Evolutionary conservation across 1,139 yeast species (phyloP).

Genomic region (Taphrina confusa): DNA sequence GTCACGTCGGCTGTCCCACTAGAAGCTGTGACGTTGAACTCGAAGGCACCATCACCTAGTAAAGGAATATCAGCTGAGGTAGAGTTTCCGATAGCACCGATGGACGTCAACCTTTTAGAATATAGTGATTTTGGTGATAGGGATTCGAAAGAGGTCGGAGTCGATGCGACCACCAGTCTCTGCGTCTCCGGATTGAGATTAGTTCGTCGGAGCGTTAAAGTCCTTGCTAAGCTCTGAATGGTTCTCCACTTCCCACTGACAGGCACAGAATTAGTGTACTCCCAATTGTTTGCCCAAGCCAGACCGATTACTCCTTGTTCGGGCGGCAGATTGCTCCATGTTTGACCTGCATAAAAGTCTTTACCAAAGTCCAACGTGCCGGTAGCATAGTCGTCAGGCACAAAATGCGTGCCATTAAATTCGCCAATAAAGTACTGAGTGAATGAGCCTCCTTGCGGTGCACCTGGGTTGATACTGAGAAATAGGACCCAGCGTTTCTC

Average conservation of each 20-base stretch:
- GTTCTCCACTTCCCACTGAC: constrained; percentile 22
- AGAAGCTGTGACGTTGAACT: constrained; percentile 9
- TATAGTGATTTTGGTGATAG: constrained; percentile 7
- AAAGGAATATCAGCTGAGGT: constrained; percentile 4
- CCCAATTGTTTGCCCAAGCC: constrained; percentile 36
- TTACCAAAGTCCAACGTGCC: constrained; percentile 27
- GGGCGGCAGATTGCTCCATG: constrained; percentile 30
- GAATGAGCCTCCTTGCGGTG: constrained; percentile 49
- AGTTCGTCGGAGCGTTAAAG: constrained; percentile 21
- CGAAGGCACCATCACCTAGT: constrained; percentile 21
- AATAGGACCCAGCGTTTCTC: constrained; percentile 47
- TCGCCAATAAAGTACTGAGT: constrained; percentile 50
- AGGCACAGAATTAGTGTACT: constrained; percentile 33
- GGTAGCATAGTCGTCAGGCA: constrained; percentile 42
- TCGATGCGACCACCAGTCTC: constrained; percentile 12
- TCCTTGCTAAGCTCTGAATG: constrained; percentile 27
- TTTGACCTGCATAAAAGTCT: constrained; percentile 34
- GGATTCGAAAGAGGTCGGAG: constrained; percentile 7
- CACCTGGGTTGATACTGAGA: constrained; percentile 49
- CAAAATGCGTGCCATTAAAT: constrained; percentile 48
- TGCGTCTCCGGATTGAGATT: constrained; percentile 4
- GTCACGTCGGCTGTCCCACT: not conserved
- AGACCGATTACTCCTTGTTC: constrained; percentile 31
- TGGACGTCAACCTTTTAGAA: not conserved
- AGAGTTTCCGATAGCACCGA: not conserved